Base-by-base conservation (phyloP, 192 early-diverging fungal genomes). In the Coemansia sp. region DNA sequence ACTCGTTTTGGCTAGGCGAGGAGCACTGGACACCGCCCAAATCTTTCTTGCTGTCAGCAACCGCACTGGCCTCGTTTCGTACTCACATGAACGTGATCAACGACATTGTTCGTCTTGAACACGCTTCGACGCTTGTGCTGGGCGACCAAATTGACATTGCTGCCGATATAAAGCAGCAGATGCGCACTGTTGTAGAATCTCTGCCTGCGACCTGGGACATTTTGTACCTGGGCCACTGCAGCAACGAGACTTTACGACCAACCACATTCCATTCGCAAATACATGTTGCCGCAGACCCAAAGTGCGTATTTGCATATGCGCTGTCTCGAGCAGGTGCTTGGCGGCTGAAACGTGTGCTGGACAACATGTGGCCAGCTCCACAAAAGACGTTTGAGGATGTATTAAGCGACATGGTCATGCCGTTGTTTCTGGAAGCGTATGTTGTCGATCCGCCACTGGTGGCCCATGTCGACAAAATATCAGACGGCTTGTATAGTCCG, bases 61-160 rank as follows among this genome's bases (percentile, higher is more conserved):
- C 69, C n/a, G 29, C 20, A 19, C 64, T 76, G 32, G 74, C 68
- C 0, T 19, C 26, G 39, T 70, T 66, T 29, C 74, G 68, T 22
- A 66, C 68, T 3, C 68, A 76, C 35, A 62, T 67, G 56, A 76
- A 70, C 37, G 56, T 67, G 20, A 64, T 70, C 64, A 70, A 59
- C 64, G 74, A 70, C 23, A 43, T 76, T 8, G 24, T 70, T 13
- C 58, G 68, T 9, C 55, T 70, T 52, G 63, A 63, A 56, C 52
- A 65, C 12, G 5, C 47, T 11, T 69, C 62, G 12, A 61, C 74
- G 0, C 37, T 76, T 32, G 64, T 76, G 11, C 59, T 76, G 56
- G 49, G 45, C 4, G 68, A 70, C 48, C 23, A 22, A 0, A 48
- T 67, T 2, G 74, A 70, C 32, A 13, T 76, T 41, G 60, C 61